These are phyloP conservation scores for Sporobolomyces pararoseus DNA, from an alignment of 768 basidiomycete genomes.

Conservation along the genomic window DNA sequence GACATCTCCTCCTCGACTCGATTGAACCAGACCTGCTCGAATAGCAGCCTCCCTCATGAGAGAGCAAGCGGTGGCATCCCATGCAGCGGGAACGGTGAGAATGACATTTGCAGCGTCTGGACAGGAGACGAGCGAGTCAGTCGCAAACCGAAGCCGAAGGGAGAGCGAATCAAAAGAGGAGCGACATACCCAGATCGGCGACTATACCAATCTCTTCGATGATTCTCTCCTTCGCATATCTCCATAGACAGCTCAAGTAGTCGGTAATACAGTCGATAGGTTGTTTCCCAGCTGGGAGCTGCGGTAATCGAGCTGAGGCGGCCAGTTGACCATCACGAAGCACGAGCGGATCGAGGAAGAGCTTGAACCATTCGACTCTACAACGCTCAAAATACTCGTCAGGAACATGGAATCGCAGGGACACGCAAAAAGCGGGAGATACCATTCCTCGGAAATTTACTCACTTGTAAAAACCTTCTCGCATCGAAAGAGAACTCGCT, in stretches of 20 bases:
- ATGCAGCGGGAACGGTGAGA: slow-evolving; percentile 86
- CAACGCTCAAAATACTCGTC: not conserved
- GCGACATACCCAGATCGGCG: slow-evolving; percentile 68
- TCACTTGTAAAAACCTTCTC: slow-evolving; percentile 61
- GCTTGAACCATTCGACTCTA: slow-evolving; percentile 61
- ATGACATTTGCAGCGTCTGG: slow-evolving; percentile 77
- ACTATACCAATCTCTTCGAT: slow-evolving; percentile 83
- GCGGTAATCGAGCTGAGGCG: slow-evolving; percentile 57
- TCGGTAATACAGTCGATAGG: slow-evolving; percentile 76
- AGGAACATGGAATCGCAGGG: not conserved
- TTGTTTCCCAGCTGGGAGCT: slow-evolving; percentile 73
- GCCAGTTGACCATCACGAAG: slow-evolving; percentile 26
- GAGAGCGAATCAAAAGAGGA: too few relatives aligned
- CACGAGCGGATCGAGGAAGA: slow-evolving; percentile 57
- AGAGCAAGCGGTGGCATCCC: slow-evolving; percentile 80
- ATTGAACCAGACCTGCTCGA: slow-evolving; percentile 70
- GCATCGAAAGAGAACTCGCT: slow-evolving; percentile 70
- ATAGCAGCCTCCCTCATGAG: slow-evolving; percentile 84
- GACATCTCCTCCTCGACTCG: slow-evolving; percentile 65
- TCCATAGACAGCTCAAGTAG: slow-evolving; percentile 77
- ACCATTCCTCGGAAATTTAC: slow-evolving; percentile 46
- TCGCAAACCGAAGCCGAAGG: not conserved
- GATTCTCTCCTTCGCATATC: slow-evolving; percentile 80
- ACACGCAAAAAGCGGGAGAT: slow-evolving; percentile 39
- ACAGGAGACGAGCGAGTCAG: not conserved